Percentiles rank a stretch among this genome's conserved stretches.
Conservation (phyloP, 2,329 filamentous ascomycete genomes). For the Setomelanomma holmii region DNA sequence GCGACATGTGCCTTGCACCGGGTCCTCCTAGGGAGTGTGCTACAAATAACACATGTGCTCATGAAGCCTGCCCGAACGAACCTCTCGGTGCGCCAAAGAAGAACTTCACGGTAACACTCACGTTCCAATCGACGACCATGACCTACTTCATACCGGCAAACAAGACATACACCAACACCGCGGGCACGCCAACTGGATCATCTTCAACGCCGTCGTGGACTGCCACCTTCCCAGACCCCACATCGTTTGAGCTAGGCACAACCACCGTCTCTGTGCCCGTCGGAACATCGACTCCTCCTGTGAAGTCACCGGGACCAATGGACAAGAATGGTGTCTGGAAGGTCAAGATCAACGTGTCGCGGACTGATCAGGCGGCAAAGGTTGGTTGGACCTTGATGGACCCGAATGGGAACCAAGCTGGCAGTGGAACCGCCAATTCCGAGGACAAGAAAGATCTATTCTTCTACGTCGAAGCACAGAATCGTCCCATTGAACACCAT, state of each 20-base stretch:
- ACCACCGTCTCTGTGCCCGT: too few species aligned
- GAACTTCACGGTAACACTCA: not conserved
- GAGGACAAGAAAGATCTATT: not conserved
- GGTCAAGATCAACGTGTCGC: constrained; percentile 15
- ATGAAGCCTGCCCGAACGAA: not conserved
- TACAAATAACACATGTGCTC: not conserved
- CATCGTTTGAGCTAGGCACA: not conserved
- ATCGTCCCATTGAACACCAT: constrained; percentile 8
- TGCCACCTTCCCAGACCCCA: not conserved
- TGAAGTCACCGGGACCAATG: constrained; percentile 6
- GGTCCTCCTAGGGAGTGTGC: not conserved
- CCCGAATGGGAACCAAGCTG: constrained; percentile 19
- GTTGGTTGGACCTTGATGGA: constrained; percentile 24
- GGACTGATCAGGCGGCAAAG: constrained; percentile 11
- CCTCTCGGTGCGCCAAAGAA: not conserved
- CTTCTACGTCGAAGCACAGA: constrained; percentile 9
- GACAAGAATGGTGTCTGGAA: constrained; percentile 19
- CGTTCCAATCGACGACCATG: not conserved
- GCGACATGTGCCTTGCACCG: not conserved
- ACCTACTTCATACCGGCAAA: not conserved
- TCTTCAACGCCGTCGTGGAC: not conserved
- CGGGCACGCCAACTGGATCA: not conserved
- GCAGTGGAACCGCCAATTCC: not conserved
- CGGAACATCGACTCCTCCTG: not conserved
- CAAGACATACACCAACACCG: not conserved